Base-by-base conservation (phyloP, 177 flowering plant species). In the Tripterygium wilfordii region DNA sequence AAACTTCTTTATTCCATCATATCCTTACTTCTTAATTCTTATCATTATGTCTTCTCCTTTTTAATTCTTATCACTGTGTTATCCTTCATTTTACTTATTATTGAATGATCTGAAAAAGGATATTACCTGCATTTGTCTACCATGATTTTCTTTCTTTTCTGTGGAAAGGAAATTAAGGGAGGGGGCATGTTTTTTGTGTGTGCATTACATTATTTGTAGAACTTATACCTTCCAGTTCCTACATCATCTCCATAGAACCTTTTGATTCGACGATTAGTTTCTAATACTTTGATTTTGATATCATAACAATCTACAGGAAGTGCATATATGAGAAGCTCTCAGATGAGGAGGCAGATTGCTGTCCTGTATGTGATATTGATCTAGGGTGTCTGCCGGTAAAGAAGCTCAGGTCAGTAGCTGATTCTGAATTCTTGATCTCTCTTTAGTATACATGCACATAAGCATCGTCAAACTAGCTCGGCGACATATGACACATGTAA, bases 331-430 rank as follows among this genome's bases (percentile, higher is more conserved):
- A 85, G 55, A 92, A 84, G 65, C 67, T 92, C 10, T 72, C 85
- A 36, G 89, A 83, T 51, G 98, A 88, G 41, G 92, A 79, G 53
- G 51, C 56, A 10, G 91, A 88, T 31, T 67, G 68, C 56, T 91
- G 98, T 56, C 98, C 98, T 24, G 70, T 78, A 42, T 91, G 98
- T 72, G 60, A 85, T 25, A 76, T 76, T 22, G 82, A 91, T 67
- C 72, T 91, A 24, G 98, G 98, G 10, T 70, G 80, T 64, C 66
- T 61, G 42, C 95, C 98, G 16, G 60, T 70, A 62, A 92, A 91
- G 62, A 91, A 91, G 60, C 77, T 91, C 44, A 82, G 96, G 98
- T 88, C n/a, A 12, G 55, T n/a, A n/a, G n/a, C n/a, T n/a, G n/a
- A n/a, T n/a, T n/a, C n/a, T n/a, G n/a, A n/a, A n/a, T n/a, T 35